A percentile compares a stretch with the other conserved stretches of the same genome.
Conservation (phyloP, 2,329 filamentous ascomycete species). For the Beauveria sp. region DNA sequence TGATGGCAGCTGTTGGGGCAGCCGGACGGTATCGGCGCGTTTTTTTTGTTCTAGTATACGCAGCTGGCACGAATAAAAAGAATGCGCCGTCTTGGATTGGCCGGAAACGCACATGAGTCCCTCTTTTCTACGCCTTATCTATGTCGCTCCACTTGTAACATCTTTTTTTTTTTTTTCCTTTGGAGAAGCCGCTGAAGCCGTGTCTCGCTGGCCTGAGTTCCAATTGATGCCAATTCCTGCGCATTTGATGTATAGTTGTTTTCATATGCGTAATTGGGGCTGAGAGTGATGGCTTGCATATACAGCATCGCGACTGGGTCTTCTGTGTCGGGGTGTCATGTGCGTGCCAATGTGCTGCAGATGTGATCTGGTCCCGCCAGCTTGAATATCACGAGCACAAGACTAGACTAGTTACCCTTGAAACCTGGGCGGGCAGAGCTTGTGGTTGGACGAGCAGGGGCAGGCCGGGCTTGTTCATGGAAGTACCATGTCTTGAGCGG, state of each 20-base stretch:
- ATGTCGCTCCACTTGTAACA: background rate
- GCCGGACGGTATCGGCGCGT: constrained; percentile 5
- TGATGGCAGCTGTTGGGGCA: background rate
- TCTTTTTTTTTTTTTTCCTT: background rate
- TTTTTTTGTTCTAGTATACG: background rate
- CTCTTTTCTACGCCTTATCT: constrained; percentile 1
- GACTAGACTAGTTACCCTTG: background rate
- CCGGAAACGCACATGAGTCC: background rate
- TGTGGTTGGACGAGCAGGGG: background rate
- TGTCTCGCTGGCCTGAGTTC: background rate
- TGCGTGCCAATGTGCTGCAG: background rate
- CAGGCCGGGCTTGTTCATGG: background rate
- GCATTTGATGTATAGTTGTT: background rate
- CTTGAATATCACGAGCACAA: background rate
- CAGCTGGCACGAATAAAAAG: background rate
- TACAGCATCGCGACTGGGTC: background rate
- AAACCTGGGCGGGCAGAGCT: background rate
- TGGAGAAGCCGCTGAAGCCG: background rate
- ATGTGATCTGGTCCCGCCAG: background rate
- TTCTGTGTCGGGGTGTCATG: background rate
- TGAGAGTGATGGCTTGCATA: background rate
- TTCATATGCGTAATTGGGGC: background rate
- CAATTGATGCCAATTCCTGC: background rate
- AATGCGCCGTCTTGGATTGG: background rate
- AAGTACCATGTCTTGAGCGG: background rate